These are phyloP conservation scores for Dalbergia cochinchinensis DNA, from an alignment of 306 rosid genomes.

Conservation along the genomic window DNA sequence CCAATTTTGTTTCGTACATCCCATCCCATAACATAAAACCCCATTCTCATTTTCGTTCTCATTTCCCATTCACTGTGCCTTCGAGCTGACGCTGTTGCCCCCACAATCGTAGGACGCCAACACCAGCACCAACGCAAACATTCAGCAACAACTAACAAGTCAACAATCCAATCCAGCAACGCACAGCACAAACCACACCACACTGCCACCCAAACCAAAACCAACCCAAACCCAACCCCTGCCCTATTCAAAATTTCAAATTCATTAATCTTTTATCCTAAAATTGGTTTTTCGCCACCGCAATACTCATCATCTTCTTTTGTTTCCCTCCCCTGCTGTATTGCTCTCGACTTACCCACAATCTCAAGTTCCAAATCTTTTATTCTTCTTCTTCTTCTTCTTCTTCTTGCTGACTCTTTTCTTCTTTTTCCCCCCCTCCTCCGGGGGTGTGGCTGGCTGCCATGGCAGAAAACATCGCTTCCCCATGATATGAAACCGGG, in stretches of 20 bases:
- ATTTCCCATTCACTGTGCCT: not conserved
- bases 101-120: conserved; percentile 36
- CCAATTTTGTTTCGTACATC: not conserved
- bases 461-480: not conserved
- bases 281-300: not conserved
- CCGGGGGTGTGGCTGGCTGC: not conserved
- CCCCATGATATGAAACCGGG: not conserved
- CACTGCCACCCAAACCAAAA: not conserved
- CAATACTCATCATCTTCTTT: not conserved
- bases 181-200: too few relatives aligned
- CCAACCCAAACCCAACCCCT: too few relatives aligned
- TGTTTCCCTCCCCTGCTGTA: not conserved
- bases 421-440: too few relatives aligned
- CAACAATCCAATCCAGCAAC: not conserved
- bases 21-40: not conserved
- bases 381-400: not conserved
- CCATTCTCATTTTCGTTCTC: too few relatives aligned
- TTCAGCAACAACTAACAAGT: too few relatives aligned
- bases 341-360: not conserved
- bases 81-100: conserved; percentile 8
- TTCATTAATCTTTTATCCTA: not conserved
- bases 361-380: not conserved
- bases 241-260: not conserved
- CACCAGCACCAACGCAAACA: not conserved
- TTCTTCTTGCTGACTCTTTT: not conserved